Evolutionary conservation across 2,329 filamentous ascomycete species (phyloP).

Genomic region (Furcasterigmium furcatum): DNA sequence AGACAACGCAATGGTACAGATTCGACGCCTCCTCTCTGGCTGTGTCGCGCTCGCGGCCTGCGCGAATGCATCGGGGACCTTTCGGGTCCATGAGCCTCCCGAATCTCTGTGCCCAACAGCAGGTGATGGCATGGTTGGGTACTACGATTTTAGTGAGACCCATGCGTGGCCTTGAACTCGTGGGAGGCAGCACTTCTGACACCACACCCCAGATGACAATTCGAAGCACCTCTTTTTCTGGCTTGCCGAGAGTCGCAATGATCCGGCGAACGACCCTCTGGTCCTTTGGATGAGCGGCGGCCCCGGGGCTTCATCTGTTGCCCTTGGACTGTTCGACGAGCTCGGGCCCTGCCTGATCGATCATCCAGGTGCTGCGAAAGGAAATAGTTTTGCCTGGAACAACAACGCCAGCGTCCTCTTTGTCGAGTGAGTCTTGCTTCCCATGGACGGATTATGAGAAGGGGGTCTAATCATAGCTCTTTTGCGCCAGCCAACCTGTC

Average conservation of each 20-base stretch:
- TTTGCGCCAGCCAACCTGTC: neutral
- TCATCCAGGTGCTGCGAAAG: neutral
- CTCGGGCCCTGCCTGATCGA: neutral
- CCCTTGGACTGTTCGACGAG: neutral
- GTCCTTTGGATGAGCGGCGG: slow-evolving; percentile 59
- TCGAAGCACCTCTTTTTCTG: slow-evolving; percentile 16
- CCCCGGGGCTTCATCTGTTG: slow-evolving; percentile 35
- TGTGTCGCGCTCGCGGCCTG: too few relatives aligned
- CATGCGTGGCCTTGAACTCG: too few relatives aligned
- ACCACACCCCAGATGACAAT: neutral
- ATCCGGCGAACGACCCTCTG: slow-evolving; percentile 27
- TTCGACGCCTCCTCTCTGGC: too few relatives aligned
- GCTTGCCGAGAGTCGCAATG: slow-evolving; percentile 22
- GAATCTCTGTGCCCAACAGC: neutral
- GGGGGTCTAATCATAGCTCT: neutral
- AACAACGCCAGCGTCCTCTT: slow-evolving; percentile 2
- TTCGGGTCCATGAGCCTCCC: neutral
- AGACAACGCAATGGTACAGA: too few relatives aligned
- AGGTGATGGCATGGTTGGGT: slow-evolving; percentile 1
- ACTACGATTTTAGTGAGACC: slow-evolving; percentile 1
- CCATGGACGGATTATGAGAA: neutral
- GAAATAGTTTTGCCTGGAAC: slow-evolving; percentile 2
- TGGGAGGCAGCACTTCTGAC: too few relatives aligned
- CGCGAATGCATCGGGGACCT: neutral
- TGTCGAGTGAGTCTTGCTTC: neutral